Percentiles rank a stretch among this genome's conserved stretches.
Conservation (phyloP, 306 rosid species). For the Aeschynomene evenia region DNA sequence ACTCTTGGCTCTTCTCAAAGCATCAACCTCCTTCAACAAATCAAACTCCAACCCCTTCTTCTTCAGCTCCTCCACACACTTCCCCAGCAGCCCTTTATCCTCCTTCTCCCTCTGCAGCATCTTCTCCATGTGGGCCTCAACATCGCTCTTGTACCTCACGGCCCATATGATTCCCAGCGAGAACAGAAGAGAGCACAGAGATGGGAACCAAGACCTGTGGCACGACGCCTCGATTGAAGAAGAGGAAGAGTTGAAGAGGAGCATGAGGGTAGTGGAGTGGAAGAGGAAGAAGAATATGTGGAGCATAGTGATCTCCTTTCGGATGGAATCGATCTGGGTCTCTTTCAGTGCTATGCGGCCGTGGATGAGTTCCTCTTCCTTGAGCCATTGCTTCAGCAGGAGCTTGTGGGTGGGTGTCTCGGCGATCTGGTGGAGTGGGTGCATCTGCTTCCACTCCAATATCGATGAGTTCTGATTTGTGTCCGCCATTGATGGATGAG, state of each 20-base stretch:
- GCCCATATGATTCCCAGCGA: constrained; percentile 87
- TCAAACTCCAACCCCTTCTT: constrained; percentile 89
- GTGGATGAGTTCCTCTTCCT: constrained; percentile 85
- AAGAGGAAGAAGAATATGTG: constrained; percentile 92
- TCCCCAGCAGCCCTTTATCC: constrained; percentile 56
- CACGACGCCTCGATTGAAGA: constrained; percentile 47
- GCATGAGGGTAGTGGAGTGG: constrained; percentile 76
- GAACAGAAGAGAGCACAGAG: constrained; percentile 67
- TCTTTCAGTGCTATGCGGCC: constrained; percentile 68
- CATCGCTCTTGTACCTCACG: constrained; percentile 75
- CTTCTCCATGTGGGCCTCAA: constrained; percentile 82
- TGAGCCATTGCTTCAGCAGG: constrained; percentile 94
- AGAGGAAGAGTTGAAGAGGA: constrained; percentile 56
- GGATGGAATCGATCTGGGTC: constrained; percentile 71
- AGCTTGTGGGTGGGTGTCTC: constrained; percentile 92
- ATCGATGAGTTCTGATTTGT: constrained; percentile 50
- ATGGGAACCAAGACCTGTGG: constrained; percentile 79
- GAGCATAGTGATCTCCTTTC: constrained; percentile 73
- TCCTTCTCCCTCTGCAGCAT: constrained; percentile 78
- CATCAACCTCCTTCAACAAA: constrained; percentile 91
- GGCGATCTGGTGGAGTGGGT: constrained; percentile 95
- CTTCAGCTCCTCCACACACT: constrained; percentile 83
- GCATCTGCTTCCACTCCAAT: constrained; percentile 71
- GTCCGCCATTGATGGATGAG: constrained; percentile 46
- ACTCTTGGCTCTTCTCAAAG: constrained; percentile 87